These are phyloP conservation scores for Petrea volubilis DNA, from an alignment of 257 asterid species.

Conservation along the genomic window DNA sequence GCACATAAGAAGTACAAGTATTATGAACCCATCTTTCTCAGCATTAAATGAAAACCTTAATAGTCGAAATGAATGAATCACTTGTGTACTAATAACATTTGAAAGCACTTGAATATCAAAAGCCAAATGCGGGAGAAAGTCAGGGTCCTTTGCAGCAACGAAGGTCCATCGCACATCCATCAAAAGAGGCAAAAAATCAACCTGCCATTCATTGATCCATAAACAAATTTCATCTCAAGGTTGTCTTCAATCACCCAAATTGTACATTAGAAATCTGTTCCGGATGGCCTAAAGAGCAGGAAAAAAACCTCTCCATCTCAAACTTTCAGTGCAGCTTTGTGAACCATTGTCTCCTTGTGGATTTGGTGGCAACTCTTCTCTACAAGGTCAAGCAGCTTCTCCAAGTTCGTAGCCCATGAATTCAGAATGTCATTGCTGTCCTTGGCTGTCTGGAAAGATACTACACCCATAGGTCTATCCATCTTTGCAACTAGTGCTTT, in stretches of 20 bases:
- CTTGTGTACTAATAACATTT: background rate
- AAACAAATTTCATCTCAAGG: background rate
- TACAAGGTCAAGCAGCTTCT: conserved; percentile 98
- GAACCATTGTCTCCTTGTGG: conserved; percentile 97
- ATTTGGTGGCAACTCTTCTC: conserved; percentile 99
- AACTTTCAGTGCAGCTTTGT: conserved; percentile 75
- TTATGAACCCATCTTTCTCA: background rate
- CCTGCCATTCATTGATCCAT: background rate
- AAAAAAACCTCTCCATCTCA: conserved; percentile 26
- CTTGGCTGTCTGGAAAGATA: conserved; percentile 72
- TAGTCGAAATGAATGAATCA: conserved; percentile 13
- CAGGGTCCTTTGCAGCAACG: background rate
- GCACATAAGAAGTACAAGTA: conserved; percentile 27
- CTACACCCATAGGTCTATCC: conserved; percentile 83
- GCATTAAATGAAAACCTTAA: background rate
- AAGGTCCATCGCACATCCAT: background rate
- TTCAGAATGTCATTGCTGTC: conserved; percentile 91
- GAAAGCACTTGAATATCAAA: background rate
- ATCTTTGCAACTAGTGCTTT: conserved; percentile 84
- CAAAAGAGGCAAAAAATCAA: background rate
- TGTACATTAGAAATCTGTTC: background rate
- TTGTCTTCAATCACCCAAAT: background rate
- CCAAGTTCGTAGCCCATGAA: conserved; percentile 90
- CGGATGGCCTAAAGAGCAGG: background rate
- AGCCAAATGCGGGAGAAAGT: conserved; percentile 2